A percentile compares a stretch with the other conserved stretches of the same genome.
Evolutionary conservation across 2,329 filamentous ascomycete genomes (phyloP).

Genomic region (Neurospora sp.): DNA sequence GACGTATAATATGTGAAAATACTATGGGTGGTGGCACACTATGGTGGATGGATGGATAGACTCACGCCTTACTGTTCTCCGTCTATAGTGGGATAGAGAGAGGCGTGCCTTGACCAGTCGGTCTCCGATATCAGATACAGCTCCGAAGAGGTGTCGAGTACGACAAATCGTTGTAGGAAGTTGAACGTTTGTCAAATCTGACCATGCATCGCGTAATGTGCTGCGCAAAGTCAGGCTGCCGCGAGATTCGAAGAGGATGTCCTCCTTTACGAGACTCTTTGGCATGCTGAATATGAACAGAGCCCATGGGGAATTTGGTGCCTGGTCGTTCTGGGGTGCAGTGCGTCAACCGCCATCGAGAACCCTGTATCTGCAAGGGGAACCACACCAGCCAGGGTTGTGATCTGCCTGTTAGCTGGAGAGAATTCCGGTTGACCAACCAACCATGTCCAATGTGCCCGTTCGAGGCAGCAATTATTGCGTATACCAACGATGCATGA

Average conservation of each 20-base stretch:
- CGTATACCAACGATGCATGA: background rate
- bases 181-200: background rate
- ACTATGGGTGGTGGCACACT: background rate
- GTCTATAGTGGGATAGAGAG: background rate
- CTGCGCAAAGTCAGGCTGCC: background rate
- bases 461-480: background rate
- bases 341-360: background rate
- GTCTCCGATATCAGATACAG: background rate
- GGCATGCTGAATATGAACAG: background rate
- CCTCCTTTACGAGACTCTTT: background rate
- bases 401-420: background rate
- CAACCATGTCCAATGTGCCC: background rate
- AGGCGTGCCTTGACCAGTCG: background rate
- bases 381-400: background rate
- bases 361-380: background rate
- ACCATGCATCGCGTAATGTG: background rate
- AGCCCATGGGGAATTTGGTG: background rate
- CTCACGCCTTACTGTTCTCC: background rate
- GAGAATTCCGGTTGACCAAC: background rate
- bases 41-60: background rate
- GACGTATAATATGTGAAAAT: background rate
- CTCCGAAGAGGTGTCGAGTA: background rate
- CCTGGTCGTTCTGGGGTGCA: background rate
- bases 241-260: background rate
- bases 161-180: background rate